Percentiles rank a stretch among this genome's conserved stretches.
Evolutionary conservation across 441 rosid genomes (phyloP).

Genomic region (Brassica hybrid): DNA sequence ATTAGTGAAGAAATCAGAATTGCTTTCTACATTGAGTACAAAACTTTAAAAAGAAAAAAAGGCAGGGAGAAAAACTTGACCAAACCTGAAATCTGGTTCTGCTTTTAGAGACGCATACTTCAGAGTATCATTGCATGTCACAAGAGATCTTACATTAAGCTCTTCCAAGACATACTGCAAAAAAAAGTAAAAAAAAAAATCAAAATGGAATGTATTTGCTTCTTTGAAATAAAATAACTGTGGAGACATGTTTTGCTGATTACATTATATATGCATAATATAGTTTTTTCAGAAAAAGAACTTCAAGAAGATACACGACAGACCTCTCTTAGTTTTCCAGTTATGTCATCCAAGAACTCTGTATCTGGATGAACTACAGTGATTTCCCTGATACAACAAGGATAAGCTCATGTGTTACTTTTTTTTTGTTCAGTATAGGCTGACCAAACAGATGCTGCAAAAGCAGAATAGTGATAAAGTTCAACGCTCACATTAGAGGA

Average conservation of each 20-base stretch:
- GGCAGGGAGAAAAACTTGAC: slow-evolving; percentile 18
- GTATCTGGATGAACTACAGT: slow-evolving; percentile 88
- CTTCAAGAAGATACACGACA: slow-evolving; percentile 33
- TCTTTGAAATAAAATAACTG: not conserved
- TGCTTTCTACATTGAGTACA: slow-evolving; percentile 4
- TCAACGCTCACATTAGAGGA: slow-evolving; percentile 71
- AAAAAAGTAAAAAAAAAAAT: slow-evolving; percentile 19
- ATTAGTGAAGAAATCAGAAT: slow-evolving; percentile 31
- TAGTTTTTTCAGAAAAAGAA: not conserved
- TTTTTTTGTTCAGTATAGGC: slow-evolving; percentile 8
- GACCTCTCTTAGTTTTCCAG: slow-evolving; percentile 91
- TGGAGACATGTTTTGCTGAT: slow-evolving; percentile 8
- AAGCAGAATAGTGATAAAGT: not conserved
- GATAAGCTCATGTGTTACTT: slow-evolving; percentile 7
- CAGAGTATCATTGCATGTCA: slow-evolving; percentile 81
- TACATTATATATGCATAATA: not conserved
- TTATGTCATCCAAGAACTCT: slow-evolving; percentile 87
- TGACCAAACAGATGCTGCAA: not conserved
- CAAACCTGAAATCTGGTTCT: slow-evolving; percentile 95
- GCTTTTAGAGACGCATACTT: slow-evolving; percentile 90
- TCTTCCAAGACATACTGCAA: slow-evolving; percentile 94
- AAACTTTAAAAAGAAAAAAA: not conserved
- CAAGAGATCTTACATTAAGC: slow-evolving; percentile 83
- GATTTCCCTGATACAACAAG: slow-evolving; percentile 75
- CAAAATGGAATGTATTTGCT: slow-evolving; percentile 8